Evolutionary conservation across 2,329 filamentous ascomycete genomes (phyloP).

Genomic region (Tolypocladium amazonense): DNA sequence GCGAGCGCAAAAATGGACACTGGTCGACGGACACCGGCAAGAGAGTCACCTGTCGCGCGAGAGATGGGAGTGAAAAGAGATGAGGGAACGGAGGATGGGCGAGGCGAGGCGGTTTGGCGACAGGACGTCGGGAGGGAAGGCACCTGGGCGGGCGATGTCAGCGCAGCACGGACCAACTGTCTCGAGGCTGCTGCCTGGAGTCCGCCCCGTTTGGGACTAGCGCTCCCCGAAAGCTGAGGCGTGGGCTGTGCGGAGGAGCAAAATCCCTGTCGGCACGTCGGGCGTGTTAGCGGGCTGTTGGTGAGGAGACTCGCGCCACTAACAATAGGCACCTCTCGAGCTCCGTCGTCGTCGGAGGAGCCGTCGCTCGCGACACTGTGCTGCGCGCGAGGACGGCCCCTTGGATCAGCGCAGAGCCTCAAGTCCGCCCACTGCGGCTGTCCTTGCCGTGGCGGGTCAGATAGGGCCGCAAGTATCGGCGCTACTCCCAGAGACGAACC

Average conservation of each 20-base stretch:
- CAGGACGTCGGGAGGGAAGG: conserved; percentile 4
- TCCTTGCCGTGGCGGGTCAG: neutral
- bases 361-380: neutral
- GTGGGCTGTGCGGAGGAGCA: conserved; percentile 5
- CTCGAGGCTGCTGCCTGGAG: conserved; percentile 12
- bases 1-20: neutral
- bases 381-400: neutral
- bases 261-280: conserved; percentile 5
- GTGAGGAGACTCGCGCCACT: neutral
- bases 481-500: neutral
- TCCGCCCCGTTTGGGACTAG: conserved; percentile 5
- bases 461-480: neutral
- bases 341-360: neutral
- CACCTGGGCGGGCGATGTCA: conserved; percentile 6
- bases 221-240: conserved; percentile 5
- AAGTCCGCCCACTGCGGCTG: neutral
- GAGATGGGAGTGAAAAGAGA: neutral
- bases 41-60: conserved; percentile 1
- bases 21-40: conserved; percentile 1
- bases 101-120: conserved; percentile 2
- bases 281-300: neutral
- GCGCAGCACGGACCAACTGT: conserved; percentile 4
- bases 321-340: neutral
- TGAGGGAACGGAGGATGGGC: neutral
- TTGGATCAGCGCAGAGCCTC: neutral